Conservation (phyloP, 139 green algal genomes). For the Haematococcus sp. region DNA sequence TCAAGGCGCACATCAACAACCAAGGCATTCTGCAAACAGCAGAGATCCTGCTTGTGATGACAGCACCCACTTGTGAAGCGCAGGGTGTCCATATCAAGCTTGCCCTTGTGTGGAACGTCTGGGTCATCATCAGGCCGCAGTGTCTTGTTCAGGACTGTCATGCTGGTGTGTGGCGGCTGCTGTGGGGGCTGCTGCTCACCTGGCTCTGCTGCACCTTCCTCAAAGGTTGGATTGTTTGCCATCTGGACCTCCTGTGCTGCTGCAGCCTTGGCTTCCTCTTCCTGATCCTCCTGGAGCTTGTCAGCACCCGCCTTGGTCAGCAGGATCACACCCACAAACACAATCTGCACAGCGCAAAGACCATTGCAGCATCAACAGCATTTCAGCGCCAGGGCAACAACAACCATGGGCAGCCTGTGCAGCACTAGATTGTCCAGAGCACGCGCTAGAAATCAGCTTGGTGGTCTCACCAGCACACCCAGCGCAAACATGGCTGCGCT, state of each 20-base stretch:
- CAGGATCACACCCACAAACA: conserved; percentile 62
- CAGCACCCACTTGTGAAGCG: conserved; percentile 18
- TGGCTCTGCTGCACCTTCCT: conserved; percentile 6
- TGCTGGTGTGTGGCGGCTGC: background rate
- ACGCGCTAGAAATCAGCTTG: background rate
- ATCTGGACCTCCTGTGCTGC: conserved; percentile 6
- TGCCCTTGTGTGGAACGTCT: background rate
- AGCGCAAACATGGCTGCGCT: conserved; percentile 71
- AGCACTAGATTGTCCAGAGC: background rate
- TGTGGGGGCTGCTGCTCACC: background rate
- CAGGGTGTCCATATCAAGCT: conserved; percentile 1
- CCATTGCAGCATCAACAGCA: background rate
- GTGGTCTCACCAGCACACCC: conserved; percentile 52
- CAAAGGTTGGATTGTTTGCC: conserved; percentile 3
- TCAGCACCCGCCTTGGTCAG: conserved; percentile 34
- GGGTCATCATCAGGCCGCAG: too few species aligned
- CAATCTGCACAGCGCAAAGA: conserved; percentile 32
- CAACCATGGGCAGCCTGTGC: background rate
- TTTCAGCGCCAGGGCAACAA: background rate
- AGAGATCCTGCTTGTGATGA: too few species aligned
- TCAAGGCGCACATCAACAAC: background rate
- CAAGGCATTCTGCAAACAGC: too few species aligned
- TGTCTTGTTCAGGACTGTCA: conserved; percentile 3
- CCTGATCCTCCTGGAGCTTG: conserved; percentile 10
- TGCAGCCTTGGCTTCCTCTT: conserved; percentile 14